Conservation (phyloP, 345 rosid genomes). For the Litchi chinensis region DNA sequence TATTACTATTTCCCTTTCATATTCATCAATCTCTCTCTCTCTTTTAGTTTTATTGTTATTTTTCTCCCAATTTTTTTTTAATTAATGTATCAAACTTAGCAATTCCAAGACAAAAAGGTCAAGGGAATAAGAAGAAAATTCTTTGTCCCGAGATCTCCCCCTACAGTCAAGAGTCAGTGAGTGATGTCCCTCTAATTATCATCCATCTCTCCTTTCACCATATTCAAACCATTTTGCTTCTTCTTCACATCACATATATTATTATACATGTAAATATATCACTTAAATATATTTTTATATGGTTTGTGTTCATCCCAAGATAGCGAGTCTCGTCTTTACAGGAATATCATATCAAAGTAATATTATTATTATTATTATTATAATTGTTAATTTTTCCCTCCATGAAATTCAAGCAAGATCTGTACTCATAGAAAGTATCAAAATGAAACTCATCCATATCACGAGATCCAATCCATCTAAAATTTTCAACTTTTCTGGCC, state of each 20-base stretch:
- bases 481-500: background rate
- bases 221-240: slow-evolving; percentile 15
- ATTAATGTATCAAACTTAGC: slow-evolving; percentile 31
- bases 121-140: slow-evolving; percentile 44
- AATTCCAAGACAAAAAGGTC: slow-evolving; percentile 56
- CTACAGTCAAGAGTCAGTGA: slow-evolving; percentile 49
- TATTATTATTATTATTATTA: background rate
- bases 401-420: slow-evolving; percentile 56
- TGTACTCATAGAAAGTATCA: slow-evolving; percentile 52
- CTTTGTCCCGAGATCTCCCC: slow-evolving; percentile 63
- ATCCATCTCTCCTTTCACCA: slow-evolving; percentile 30
- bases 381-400: background rate
- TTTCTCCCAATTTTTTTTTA: background rate
- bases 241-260: slow-evolving; percentile 21
- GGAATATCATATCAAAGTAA: slow-evolving; percentile 21
- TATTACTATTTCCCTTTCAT: background rate
- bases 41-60: background rate
- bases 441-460: slow-evolving; percentile 42
- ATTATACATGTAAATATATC: background rate
- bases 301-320: slow-evolving; percentile 47
- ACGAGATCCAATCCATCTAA: slow-evolving; percentile 70
- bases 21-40: slow-evolving; percentile 7
- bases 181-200: background rate
- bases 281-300: background rate
- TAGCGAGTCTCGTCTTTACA: slow-evolving; percentile 38